Percentiles rank a stretch among this genome's conserved stretches.
phyloP scores from a whole-genome alignment of 1,284 basidiomycete genomes.

The Calocybe gambosa region DNA sequence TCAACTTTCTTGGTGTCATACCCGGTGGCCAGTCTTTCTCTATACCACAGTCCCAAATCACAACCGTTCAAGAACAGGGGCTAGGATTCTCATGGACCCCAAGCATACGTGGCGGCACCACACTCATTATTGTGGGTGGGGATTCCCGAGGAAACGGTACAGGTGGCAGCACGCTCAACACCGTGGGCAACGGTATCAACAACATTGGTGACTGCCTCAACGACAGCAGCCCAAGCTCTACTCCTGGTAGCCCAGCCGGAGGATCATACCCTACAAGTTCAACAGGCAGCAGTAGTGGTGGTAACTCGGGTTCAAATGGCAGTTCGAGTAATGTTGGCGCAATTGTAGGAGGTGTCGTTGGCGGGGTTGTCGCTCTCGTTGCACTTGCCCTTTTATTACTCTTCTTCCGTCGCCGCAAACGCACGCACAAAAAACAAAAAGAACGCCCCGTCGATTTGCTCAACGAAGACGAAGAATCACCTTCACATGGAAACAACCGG shows the following conservation, averaged over 20 bases:
- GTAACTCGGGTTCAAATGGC: not conserved
- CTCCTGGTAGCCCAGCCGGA: constrained; percentile 69
- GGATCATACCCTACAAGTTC: constrained; percentile 61
- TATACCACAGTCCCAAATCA: constrained; percentile 43
- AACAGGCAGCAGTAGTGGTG: constrained; percentile 20
- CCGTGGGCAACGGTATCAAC: constrained; percentile 42
- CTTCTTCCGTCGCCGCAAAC: constrained; percentile 44
- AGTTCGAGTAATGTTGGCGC: constrained; percentile 45
- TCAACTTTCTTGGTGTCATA: constrained; percentile 65
- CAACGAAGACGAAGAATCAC: constrained; percentile 41
- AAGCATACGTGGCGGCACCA: constrained; percentile 54
- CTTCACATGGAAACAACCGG: constrained; percentile 14
- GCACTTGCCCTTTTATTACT: constrained; percentile 41
- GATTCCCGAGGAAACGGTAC: constrained; percentile 61
- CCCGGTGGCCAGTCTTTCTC: constrained; percentile 72
- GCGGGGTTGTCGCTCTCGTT: constrained; percentile 46
- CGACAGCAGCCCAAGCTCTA: constrained; percentile 61
- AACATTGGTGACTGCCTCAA: constrained; percentile 50
- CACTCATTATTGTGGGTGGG: constrained; percentile 57
- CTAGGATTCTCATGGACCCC: constrained; percentile 68
- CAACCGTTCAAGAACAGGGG: constrained; percentile 38
- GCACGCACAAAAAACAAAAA: constrained; percentile 32
- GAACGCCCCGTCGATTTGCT: constrained; percentile 60
- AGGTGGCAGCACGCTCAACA: constrained; percentile 56
- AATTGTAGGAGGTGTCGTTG: constrained; percentile 68